Conservation (phyloP, 805 yeast species). For the Zygosaccharomyces lentus region DNA sequence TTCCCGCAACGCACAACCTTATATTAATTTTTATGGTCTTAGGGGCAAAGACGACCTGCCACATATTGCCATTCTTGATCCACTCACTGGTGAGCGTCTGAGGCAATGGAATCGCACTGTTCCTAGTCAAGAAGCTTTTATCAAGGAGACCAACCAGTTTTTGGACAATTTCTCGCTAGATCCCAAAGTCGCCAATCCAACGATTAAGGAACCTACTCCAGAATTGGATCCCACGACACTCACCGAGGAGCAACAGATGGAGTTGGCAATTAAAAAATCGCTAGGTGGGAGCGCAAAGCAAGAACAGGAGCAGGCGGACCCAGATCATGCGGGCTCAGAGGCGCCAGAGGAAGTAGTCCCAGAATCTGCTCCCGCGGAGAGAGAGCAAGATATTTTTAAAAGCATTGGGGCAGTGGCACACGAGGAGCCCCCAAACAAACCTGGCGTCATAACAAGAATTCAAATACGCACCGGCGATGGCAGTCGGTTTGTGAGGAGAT, state of each 20-base stretch:
- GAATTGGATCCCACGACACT: conserved; percentile 59
- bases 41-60: conserved; percentile 53
- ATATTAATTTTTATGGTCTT: conserved; percentile 67
- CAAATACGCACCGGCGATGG: conserved; percentile 91
- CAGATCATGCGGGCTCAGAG: too few species aligned
- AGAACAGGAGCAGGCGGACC: conserved; percentile 17
- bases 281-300: conserved; percentile 37
- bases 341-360: not conserved
- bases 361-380: conserved; percentile 14
- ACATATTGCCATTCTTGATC: conserved; percentile 88
- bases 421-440: conserved; percentile 57
- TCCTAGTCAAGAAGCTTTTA: conserved; percentile 57
- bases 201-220: conserved; percentile 51
- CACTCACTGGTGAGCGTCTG: conserved; percentile 90
- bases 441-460: conserved; percentile 62
- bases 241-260: conserved; percentile 81
- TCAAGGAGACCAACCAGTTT: conserved; percentile 66
- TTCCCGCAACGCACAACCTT: conserved; percentile 68
- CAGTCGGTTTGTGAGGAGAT: conserved; percentile 69
- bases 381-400: conserved; percentile 44
- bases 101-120: conserved; percentile 65
- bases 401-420: conserved; percentile 48
- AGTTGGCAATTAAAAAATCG: conserved; percentile 67
- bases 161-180: conserved; percentile 59
- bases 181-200: conserved; percentile 60